Percentiles rank a stretch among this genome's conserved stretches.
These are phyloP conservation scores for Talaromyces ruber DNA, from an alignment of 495 filamentous ascomycete genomes.

Conservation along the genomic window DNA sequence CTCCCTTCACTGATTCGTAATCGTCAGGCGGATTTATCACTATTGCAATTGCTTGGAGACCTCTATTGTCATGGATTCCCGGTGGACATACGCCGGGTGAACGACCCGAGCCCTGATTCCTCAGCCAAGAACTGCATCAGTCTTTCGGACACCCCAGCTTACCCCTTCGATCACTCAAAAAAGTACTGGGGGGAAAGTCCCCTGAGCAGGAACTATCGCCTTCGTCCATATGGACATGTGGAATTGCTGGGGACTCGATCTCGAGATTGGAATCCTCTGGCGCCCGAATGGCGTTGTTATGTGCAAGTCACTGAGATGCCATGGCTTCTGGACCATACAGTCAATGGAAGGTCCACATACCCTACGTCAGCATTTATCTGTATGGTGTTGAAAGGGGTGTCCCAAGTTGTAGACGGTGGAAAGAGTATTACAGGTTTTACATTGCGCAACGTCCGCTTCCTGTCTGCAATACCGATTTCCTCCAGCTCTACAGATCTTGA, in stretches of 20 bases:
- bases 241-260: background rate
- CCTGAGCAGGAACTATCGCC: background rate
- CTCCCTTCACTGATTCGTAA: background rate
- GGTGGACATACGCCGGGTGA: background rate
- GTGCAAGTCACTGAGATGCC: background rate
- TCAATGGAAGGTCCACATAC: background rate
- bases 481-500: background rate
- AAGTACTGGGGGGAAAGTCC: background rate
- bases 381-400: background rate
- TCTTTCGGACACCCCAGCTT: background rate
- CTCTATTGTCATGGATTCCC: background rate
- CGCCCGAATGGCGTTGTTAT: background rate
- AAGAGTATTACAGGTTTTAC: background rate
- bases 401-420: background rate
- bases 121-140: background rate
- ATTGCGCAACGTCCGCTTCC: background rate
- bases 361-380: background rate
- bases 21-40: background rate
- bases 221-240: background rate
- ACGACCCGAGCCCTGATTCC: background rate
- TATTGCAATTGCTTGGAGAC: background rate
- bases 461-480: background rate
- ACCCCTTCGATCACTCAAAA: background rate
- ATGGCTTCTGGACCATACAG: background rate
- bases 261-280: background rate